Evolutionary conservation across 192 early-diverging fungal species (phyloP).

Genomic region (Allomyces macrogynus): DNA sequence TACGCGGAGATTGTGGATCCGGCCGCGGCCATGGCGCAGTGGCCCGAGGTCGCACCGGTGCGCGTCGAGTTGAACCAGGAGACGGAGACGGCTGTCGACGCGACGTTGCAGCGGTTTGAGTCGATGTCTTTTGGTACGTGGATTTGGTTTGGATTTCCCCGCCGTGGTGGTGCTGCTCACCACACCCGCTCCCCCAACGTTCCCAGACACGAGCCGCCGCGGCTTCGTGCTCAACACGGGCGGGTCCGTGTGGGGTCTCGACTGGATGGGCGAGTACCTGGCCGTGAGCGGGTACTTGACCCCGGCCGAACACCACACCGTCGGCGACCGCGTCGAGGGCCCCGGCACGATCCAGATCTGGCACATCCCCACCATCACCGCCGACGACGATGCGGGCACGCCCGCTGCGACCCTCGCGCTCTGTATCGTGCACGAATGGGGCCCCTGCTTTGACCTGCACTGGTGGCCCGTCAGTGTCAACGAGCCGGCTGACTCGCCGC

Average conservation of each 20-base stretch:
- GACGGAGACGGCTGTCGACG: too few relatives aligned
- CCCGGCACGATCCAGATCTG: slow-evolving; percentile 17
- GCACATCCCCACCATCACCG: slow-evolving; percentile 4
- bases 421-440: slow-evolving; percentile 12
- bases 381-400: neutral
- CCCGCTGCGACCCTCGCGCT: slow-evolving; percentile 9
- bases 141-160: neutral
- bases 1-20: too few relatives aligned
- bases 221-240: slow-evolving; percentile 15
- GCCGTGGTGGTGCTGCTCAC: neutral
- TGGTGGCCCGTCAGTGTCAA: slow-evolving; percentile 13
- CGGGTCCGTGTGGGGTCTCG: slow-evolving; percentile 20
- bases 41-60: neutral
- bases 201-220: slow-evolving; percentile 1
- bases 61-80: too few relatives aligned
- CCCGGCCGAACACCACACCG: slow-evolving; percentile 11
- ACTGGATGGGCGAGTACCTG: slow-evolving; percentile 18
- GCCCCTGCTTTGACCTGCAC: slow-evolving; percentile 14
- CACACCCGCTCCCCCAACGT: neutral
- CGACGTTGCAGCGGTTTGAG: neutral
- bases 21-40: neutral
- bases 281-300: slow-evolving; percentile 17
- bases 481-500: slow-evolving; percentile 7
- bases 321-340: slow-evolving; percentile 11
- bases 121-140: neutral